Conservation (phyloP, 257 asterid species). For the Fraxinus anomala region DNA sequence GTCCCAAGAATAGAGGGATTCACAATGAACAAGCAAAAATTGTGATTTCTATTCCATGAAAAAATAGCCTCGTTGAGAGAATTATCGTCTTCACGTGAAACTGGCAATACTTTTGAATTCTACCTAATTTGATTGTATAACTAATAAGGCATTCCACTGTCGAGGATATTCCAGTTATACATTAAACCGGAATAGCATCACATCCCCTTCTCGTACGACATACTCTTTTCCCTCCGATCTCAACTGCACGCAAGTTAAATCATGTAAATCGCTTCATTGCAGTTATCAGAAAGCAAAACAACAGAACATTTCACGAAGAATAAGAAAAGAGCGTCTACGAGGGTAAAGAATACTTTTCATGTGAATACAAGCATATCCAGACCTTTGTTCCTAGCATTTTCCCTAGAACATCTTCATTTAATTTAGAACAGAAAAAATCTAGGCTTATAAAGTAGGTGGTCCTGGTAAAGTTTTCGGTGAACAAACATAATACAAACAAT, state of each 20-base stretch:
- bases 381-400: neutral
- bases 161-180: slow-evolving; percentile 46
- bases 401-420: neutral
- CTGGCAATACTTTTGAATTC: neutral
- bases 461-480: neutral
- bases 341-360: neutral
- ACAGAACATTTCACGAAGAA: neutral
- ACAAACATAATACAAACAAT: neutral
- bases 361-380: neutral
- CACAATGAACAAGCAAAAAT: neutral
- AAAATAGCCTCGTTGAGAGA: neutral
- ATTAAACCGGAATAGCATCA: slow-evolving; percentile 89
- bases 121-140: slow-evolving; percentile 13
- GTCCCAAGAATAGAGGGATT: neutral
- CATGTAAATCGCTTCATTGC: neutral
- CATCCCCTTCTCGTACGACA: slow-evolving; percentile 91
- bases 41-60: neutral
- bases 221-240: slow-evolving; percentile 96
- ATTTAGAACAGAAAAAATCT: neutral
- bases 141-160: slow-evolving; percentile 16
- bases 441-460: neutral
- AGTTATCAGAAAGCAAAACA: neutral
- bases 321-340: neutral
- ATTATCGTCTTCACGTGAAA: slow-evolving; percentile 11
- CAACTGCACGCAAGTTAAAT: slow-evolving; percentile 58